Evolutionary conservation across 495 filamentous ascomycete genomes (phyloP).

Genomic region (Jackrogersella minutella): DNA sequence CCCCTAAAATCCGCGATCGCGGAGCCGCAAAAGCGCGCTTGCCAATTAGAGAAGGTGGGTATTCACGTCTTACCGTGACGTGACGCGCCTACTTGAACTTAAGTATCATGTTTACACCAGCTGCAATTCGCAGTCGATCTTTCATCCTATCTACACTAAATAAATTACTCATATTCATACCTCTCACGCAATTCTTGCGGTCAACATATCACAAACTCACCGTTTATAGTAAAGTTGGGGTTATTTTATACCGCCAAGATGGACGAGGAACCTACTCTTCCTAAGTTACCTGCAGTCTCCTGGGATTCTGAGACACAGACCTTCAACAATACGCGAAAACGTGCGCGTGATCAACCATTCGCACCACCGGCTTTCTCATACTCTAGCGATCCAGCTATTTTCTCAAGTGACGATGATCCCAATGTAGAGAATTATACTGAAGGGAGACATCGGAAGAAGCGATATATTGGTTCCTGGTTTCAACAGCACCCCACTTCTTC

Average conservation of each 20-base stretch:
- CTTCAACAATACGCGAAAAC: constrained; percentile 53
- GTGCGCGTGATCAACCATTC: constrained; percentile 42
- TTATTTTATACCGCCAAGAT: constrained; percentile 21
- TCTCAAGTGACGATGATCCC: constrained; percentile 81
- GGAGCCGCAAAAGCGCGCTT: constrained; percentile 4
- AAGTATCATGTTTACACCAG: constrained; percentile 10
- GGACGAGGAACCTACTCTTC: constrained; percentile 58
- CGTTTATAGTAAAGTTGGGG: background rate
- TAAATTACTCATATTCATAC: background rate
- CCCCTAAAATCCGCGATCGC: constrained; percentile 3
- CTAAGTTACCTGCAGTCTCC: constrained; percentile 48
- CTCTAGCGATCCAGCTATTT: constrained; percentile 78
- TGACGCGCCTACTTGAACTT: constrained; percentile 17
- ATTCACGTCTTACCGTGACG: background rate
- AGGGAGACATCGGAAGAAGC: constrained; percentile 64
- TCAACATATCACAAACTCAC: background rate
- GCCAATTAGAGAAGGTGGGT: constrained; percentile 25
- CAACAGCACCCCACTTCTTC: constrained; percentile 61
- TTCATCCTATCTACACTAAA: background rate
- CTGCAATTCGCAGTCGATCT: too few species aligned
- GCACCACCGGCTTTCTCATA: constrained; percentile 42
- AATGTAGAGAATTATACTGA: constrained; percentile 73
- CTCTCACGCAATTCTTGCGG: background rate
- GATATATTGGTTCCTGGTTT: constrained; percentile 77
- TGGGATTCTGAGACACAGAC: constrained; percentile 44